phyloP scores from a whole-genome alignment of 139 green algal species.

The Chlamydomonas sp. region DNA sequence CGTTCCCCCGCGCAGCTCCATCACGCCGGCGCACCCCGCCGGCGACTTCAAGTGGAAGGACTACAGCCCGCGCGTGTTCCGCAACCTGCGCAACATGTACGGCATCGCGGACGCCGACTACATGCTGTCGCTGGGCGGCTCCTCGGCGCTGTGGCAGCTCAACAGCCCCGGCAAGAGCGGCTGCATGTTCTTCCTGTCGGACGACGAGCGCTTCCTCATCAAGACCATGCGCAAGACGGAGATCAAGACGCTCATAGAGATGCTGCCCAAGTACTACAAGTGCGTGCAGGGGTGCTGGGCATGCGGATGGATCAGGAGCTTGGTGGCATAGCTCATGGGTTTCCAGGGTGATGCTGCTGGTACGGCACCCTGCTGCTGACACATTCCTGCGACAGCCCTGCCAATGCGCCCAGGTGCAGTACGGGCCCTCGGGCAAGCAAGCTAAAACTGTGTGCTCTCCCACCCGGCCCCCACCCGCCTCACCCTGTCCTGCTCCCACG shows the following conservation, averaged over 20 bases:
- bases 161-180: slow-evolving; percentile 89
- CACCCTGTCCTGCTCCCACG: no score
- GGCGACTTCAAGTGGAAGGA: slow-evolving; percentile 97
- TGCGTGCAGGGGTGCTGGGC: neutral
- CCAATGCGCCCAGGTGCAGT: no score
- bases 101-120: slow-evolving; percentile 89
- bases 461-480: no score
- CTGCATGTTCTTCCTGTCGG: slow-evolving; percentile 70
- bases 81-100: slow-evolving; percentile 79
- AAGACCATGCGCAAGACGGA: slow-evolving; percentile 84
- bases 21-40: slow-evolving; percentile 78
- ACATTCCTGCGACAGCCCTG: no score
- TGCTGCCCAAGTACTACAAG: slow-evolving; percentile 84
- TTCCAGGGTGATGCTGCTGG: neutral
- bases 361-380: no score
- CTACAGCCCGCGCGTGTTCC: slow-evolving; percentile 91
- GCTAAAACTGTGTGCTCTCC: no score
- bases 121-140: slow-evolving; percentile 82
- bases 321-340: neutral
- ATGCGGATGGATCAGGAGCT: neutral
- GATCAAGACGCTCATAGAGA: slow-evolving; percentile 77
- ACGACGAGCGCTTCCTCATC: slow-evolving; percentile 72
- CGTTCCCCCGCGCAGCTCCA: slow-evolving; percentile 47
- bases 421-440: no score
- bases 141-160: slow-evolving; percentile 89